These are phyloP conservation scores for Trichophyton mentagrophytes DNA, from an alignment of 2,329 filamentous ascomycete genomes.

Conservation along the genomic window DNA sequence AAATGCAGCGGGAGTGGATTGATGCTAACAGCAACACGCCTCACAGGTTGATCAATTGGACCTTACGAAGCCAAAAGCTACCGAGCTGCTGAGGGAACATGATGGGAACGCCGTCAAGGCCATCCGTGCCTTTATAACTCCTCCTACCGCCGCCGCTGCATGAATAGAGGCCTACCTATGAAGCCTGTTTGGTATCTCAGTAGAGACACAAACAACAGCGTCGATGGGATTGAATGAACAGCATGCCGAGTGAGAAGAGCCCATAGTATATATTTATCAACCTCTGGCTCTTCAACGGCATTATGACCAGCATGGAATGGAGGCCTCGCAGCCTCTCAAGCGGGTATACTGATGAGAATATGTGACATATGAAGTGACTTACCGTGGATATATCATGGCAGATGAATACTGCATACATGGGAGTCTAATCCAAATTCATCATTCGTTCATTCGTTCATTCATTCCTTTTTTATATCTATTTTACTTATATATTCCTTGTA, in stretches of 20 bases:
- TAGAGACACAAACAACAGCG: neutral
- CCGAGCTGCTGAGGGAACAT: conserved; percentile 34
- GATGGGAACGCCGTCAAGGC: conserved; percentile 34
- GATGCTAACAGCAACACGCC: neutral
- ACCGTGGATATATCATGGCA: neutral
- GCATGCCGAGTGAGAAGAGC: neutral
- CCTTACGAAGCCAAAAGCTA: conserved; percentile 35
- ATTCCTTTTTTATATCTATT: neutral
- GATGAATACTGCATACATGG: neutral
- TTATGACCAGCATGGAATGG: neutral
- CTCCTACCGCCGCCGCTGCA: conserved; percentile 6
- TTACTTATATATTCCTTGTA: neutral
- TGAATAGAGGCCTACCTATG: neutral
- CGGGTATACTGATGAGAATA: neutral
- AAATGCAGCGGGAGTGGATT: neutral
- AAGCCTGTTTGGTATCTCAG: too few species aligned
- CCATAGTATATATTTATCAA: neutral
- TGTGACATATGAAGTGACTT: neutral
- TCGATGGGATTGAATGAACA: neutral
- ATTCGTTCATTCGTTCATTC: neutral
- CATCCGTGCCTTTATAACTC: conserved; percentile 31
- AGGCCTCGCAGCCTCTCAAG: neutral
- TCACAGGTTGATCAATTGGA: conserved; percentile 34
- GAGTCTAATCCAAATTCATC: neutral
- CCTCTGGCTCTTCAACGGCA: neutral